phyloP scores from a whole-genome alignment of 495 filamentous ascomycete species.

The Penicillium daleae region DNA sequence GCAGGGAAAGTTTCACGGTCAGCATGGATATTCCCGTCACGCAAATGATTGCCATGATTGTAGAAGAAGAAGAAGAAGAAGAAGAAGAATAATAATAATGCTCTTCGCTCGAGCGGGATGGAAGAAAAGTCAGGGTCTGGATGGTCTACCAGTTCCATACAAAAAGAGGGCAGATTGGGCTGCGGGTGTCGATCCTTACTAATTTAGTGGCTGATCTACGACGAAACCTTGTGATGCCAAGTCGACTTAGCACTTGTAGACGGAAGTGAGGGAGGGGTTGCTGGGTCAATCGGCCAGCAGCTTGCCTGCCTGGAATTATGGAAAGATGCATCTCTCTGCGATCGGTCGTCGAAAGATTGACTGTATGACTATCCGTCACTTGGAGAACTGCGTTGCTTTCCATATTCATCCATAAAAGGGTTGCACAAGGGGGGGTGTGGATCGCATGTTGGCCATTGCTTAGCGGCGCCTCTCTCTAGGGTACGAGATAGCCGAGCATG shows the following conservation, averaged over 20 bases:
- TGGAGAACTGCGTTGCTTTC: neutral
- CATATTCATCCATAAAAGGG: neutral
- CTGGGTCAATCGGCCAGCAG: conserved; percentile 3
- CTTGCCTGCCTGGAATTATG: neutral
- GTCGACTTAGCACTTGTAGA: conserved; percentile 10
- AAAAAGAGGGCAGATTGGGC: conserved; percentile 11
- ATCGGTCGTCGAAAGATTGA: neutral
- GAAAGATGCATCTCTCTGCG: neutral
- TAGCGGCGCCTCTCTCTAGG: conserved; percentile 26
- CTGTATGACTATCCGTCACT: neutral
- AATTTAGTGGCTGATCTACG: conserved; percentile 20
- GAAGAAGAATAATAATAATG: no score
- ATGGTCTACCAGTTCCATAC: no score
- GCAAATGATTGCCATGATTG: neutral
- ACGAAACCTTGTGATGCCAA: conserved; percentile 28
- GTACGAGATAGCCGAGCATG: conserved; percentile 33
- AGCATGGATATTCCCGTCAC: neutral
- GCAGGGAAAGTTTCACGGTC: conserved; percentile 14
- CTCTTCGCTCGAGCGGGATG: no score
- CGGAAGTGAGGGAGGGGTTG: conserved; percentile 16
- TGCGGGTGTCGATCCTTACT: conserved; percentile 20
- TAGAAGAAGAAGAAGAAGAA: no score
- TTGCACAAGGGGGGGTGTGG: conserved; percentile 15
- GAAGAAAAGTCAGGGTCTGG: conserved; percentile 3
- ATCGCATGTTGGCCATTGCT: conserved; percentile 22